Percentiles rank a stretch among this genome's conserved stretches.
These are phyloP conservation scores for Tetrapisispora nanseiensis DNA, from an alignment of 805 yeast genomes.

Conservation along the genomic window DNA sequence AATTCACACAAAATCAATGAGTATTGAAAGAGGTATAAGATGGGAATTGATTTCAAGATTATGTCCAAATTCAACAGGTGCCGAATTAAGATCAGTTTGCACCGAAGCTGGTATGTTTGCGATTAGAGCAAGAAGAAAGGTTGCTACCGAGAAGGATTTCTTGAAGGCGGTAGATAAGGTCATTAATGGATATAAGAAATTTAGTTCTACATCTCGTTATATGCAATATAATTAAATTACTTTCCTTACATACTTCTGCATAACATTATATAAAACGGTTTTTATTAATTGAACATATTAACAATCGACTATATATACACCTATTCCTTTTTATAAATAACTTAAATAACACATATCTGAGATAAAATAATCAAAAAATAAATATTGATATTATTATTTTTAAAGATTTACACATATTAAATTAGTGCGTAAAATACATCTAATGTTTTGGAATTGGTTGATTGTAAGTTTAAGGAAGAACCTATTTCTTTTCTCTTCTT, in stretches of 20 bases:
- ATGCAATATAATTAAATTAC: constrained; percentile 81
- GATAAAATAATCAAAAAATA: no score
- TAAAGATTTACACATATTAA: neutral
- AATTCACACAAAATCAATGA: constrained; percentile 95
- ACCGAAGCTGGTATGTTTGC: constrained; percentile 99
- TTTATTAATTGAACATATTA: neutral
- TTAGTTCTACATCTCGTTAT: constrained; percentile 92
- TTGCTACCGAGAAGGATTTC: constrained; percentile 96
- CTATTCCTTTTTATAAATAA: neutral
- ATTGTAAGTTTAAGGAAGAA: constrained; percentile 9
- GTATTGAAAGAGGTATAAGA: constrained; percentile 92
- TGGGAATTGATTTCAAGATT: constrained; percentile 97
- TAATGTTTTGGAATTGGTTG: no score
- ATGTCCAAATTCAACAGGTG: constrained; percentile 98
- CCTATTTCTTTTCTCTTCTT: constrained; percentile 43
- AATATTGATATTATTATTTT: no score
- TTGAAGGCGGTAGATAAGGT: constrained; percentile 97
- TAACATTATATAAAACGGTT: neutral
- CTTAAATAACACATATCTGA: no score
- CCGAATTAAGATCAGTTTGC: constrained; percentile 95
- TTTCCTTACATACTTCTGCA: constrained; percentile 2
- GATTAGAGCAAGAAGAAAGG: constrained; percentile 94
- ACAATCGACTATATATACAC: neutral
- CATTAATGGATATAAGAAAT: constrained; percentile 95
- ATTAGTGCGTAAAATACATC: neutral